Evolutionary conservation across 108 stramenopile species (phyloP), one percentile per base, ranked within the genome.

Genomic region (Nitzschia inconspicua): DNA sequence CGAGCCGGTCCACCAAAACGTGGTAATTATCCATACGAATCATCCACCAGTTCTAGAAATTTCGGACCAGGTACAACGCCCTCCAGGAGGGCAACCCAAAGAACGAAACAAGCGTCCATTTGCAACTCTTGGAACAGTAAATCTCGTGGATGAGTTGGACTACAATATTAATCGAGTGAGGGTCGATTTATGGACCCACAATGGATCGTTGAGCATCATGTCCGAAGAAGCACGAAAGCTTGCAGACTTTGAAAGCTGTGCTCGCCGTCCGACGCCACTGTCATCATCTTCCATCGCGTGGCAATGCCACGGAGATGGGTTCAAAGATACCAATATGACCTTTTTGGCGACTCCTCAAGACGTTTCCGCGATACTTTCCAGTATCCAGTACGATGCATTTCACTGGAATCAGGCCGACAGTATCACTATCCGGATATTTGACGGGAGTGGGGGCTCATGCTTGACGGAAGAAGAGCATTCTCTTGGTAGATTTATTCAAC

Each of bases 271-370:
- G 10, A 23, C n/a, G 6, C 27, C 44, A 14, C 35, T 61, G 34
- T 41, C 42, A 49, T 22, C 23, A 7, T 23, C 18, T 13, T 14
- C 19, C 18, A 18, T 37, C 16, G 16, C 28, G 9, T 70, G 68
- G 68, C 50, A 39, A 14, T 70, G 68, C 29, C 42, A 56, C 20
- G 68, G 68, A 6, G 20, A 49, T 26, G 46, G 46, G 5, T 30
- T 27, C 2, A 51, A 47, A 18, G 49, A 60, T 62, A 60, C 60
- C 19, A 70, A 70, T 35, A 56, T 70, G 59, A 70, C 68, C 19
- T 62, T 70, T 47, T 20, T 70, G 23, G 68, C 68, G 5, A 49
- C 49, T 22, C 68, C 68, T 0, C 44, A 32, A 16, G 25, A 52
- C 46, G 47, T 62, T 24, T 42, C 68, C 19, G 19, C 22, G 26